phyloP scores from a whole-genome alignment of 164 flowering plant species.

The Malania oleifera region DNA sequence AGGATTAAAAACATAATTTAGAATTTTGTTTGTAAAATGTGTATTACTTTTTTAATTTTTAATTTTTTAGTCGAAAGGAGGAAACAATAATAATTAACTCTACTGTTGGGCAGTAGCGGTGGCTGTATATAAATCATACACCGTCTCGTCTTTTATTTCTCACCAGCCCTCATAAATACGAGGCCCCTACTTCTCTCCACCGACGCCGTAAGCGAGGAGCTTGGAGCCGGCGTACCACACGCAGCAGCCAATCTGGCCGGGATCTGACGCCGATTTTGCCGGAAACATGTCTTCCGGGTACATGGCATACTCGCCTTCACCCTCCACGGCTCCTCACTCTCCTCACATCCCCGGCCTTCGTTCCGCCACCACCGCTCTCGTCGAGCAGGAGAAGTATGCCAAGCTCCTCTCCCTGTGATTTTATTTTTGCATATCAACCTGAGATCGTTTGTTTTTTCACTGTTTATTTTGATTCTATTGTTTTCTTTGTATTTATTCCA shows the following conservation, averaged over 20 bases:
- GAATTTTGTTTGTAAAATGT: too few relatives aligned
- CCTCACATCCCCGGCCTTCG: conserved; percentile 71
- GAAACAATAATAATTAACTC: too few relatives aligned
- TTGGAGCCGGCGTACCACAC: conserved; percentile 2
- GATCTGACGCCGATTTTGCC: conserved; percentile 23
- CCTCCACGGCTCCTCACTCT: conserved; percentile 80
- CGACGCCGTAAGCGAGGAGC: conserved; percentile 19
- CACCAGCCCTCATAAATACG: neutral
- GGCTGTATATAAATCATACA: neutral
- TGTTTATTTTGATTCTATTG: too few relatives aligned
- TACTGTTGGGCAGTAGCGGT: too few relatives aligned
- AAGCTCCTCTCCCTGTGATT: neutral
- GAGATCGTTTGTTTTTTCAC: too few relatives aligned
- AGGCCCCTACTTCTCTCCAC: conserved; percentile 14
- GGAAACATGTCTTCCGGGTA: conserved; percentile 66
- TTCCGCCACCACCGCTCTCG: conserved; percentile 53
- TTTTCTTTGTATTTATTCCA: too few relatives aligned
- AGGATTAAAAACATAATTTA: too few relatives aligned
- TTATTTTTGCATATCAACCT: neutral
- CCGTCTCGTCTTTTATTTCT: neutral
- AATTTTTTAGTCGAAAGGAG: too few relatives aligned
- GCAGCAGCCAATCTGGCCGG: conserved; percentile 19
- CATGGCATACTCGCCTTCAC: conserved; percentile 94
- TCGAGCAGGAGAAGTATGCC: conserved; percentile 81
- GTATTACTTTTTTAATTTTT: too few relatives aligned